These are phyloP conservation scores for Rhizoclosmatium globosum DNA, from an alignment of 192 early-diverging fungal species.

Conservation along the genomic window DNA sequence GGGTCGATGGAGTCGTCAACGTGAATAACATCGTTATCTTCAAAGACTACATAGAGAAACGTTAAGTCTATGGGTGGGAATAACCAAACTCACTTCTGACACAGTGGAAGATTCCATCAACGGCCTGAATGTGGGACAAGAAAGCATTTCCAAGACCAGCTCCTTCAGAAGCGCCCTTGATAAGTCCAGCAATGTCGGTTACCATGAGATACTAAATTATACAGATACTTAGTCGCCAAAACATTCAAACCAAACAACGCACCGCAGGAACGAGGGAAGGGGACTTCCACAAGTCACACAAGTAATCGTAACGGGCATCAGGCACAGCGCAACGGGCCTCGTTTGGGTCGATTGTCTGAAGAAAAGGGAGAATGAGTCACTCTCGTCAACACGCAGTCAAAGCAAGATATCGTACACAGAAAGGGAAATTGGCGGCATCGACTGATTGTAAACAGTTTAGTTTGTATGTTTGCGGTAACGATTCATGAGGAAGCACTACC, in stretches of 20 bases:
- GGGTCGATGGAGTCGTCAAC: slow-evolving; percentile 75
- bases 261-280: slow-evolving; percentile 60
- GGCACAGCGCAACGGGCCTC: slow-evolving; percentile 91
- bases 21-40: slow-evolving; percentile 85
- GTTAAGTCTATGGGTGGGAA: background rate
- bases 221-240: too few relatives aligned
- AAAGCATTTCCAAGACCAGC: slow-evolving; percentile 82
- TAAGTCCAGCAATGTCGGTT: slow-evolving; percentile 95
- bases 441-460: background rate
- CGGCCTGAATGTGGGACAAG: slow-evolving; percentile 81
- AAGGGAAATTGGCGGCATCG: slow-evolving; percentile 46
- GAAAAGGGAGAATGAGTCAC: background rate
- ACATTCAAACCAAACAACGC: too few relatives aligned
- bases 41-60: slow-evolving; percentile 63
- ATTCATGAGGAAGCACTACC: background rate
- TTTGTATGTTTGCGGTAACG: too few relatives aligned
- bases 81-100: slow-evolving; percentile 63
- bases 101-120: slow-evolving; percentile 61
- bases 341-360: slow-evolving; percentile 78
- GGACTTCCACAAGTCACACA: slow-evolving; percentile 64
- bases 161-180: slow-evolving; percentile 67
- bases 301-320: slow-evolving; percentile 85
- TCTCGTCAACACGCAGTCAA: background rate
- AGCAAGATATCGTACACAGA: slow-evolving; percentile 45
- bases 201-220: slow-evolving; percentile 73